Conservation (phyloP, 1,139 yeast species). For the Hyphopichia fennica region DNA sequence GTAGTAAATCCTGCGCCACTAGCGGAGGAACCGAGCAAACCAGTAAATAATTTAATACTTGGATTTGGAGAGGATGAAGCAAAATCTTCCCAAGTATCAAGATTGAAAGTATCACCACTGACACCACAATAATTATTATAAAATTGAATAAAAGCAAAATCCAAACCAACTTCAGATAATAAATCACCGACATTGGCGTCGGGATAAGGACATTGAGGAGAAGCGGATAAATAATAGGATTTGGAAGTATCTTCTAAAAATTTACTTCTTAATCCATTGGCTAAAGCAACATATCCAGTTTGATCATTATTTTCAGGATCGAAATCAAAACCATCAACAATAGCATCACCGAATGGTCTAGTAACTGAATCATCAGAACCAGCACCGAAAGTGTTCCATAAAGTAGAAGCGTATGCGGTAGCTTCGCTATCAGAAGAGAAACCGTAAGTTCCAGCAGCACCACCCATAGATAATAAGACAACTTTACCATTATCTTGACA, state of each 20-base stretch:
- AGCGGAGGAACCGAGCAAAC: slow-evolving; percentile 25
- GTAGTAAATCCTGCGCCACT: slow-evolving; percentile 22
- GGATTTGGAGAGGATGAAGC: slow-evolving; percentile 23
- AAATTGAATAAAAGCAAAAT: slow-evolving; percentile 83
- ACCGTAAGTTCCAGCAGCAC: slow-evolving; percentile 74
- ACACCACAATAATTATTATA: slow-evolving; percentile 81
- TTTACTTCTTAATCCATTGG: slow-evolving; percentile 53
- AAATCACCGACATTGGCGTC: slow-evolving; percentile 75
- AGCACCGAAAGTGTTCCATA: slow-evolving; percentile 83
- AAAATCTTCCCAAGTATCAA: slow-evolving; percentile 25
- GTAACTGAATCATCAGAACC: slow-evolving; percentile 44
- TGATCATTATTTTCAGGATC: slow-evolving; percentile 40
- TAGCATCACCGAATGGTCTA: slow-evolving; percentile 69
- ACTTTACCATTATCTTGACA: slow-evolving; percentile 77
- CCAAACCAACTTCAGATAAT: slow-evolving; percentile 59
- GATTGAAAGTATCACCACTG: slow-evolving; percentile 17
- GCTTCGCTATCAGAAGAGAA: slow-evolving; percentile 63
- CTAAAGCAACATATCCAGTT: slow-evolving; percentile 60
- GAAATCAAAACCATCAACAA: slow-evolving; percentile 42
- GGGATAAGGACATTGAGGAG: slow-evolving; percentile 91
- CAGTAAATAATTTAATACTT: slow-evolving; percentile 25
- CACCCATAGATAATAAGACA: slow-evolving; percentile 77
- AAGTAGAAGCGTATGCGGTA: slow-evolving; percentile 60
- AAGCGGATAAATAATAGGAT: slow-evolving; percentile 75
- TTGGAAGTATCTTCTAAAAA: slow-evolving; percentile 53